Evolutionary conservation across 306 rosid genomes (phyloP).

Genomic region (Gynostemma pentaphyllum): DNA sequence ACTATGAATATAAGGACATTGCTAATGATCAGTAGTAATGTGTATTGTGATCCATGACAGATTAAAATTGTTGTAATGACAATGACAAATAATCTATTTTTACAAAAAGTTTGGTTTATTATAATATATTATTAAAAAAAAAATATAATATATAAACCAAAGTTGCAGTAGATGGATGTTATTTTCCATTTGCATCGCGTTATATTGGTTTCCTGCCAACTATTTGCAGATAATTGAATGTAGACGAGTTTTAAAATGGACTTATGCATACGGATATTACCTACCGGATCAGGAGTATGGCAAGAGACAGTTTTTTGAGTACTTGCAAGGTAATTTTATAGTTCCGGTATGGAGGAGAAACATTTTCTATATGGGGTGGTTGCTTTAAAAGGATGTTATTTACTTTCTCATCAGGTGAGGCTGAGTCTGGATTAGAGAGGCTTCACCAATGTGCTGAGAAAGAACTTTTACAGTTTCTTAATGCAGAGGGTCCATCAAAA

Average conservation of each 20-base stretch:
- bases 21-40: background rate
- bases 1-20: too few relatives aligned
- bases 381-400: background rate
- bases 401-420: slow-evolving; percentile 37
- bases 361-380: background rate
- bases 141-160: too few relatives aligned
- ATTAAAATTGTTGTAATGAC: background rate
- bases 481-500: slow-evolving; percentile 40
- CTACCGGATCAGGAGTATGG: slow-evolving; percentile 40
- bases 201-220: background rate
- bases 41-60: background rate
- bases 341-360: background rate
- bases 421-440: slow-evolving; percentile 74
- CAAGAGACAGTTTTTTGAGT: slow-evolving; percentile 60
- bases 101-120: too few relatives aligned
- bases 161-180: background rate
- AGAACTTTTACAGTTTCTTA: slow-evolving; percentile 51
- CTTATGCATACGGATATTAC: slow-evolving; percentile 38
- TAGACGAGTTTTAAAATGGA: slow-evolving; percentile 46
- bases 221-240: slow-evolving; percentile 37
- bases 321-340: slow-evolving; percentile 45
- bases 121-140: too few relatives aligned
- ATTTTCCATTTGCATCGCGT: background rate
- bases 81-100: too few relatives aligned
- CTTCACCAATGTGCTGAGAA: slow-evolving; percentile 80